phyloP scores from a whole-genome alignment of 257 asterid genomes.

The Solanum pennellii region DNA sequence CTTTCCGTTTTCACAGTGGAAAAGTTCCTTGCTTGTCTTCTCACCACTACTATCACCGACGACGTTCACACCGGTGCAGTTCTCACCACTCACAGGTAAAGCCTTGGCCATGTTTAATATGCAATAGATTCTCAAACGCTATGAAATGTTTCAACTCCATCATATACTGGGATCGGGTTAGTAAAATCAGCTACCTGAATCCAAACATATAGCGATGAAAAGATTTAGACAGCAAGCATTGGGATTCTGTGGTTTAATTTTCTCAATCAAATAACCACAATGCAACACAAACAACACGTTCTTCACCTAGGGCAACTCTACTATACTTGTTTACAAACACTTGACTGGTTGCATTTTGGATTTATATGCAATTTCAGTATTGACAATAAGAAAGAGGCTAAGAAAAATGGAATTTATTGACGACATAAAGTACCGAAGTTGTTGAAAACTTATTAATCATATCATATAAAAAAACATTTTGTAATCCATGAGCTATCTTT shows the following conservation, averaged over 20 bases:
- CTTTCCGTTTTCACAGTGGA: slow-evolving; percentile 8
- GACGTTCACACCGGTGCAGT: background rate
- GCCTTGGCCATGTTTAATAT: slow-evolving; percentile 22
- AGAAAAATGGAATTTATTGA: background rate
- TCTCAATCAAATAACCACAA: background rate
- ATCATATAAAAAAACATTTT: background rate
- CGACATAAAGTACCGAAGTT: slow-evolving; percentile 1
- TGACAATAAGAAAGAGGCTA: background rate
- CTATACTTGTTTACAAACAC: background rate
- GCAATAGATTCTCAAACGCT: background rate
- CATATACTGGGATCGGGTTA: background rate
- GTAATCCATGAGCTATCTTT: background rate
- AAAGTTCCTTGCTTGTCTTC: background rate
- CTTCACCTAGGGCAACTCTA: background rate
- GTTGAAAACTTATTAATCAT: background rate
- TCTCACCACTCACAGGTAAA: slow-evolving; percentile 21
- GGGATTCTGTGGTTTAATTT: slow-evolving; percentile 48
- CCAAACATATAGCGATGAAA: slow-evolving; percentile 52
- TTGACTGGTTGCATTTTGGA: slow-evolving; percentile 25
- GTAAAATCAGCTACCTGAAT: background rate
- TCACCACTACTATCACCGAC: slow-evolving; percentile 3
- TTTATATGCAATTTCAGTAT: slow-evolving; percentile 3
- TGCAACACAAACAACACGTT: background rate
- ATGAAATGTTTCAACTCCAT: background rate
- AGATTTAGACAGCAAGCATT: slow-evolving; percentile 47